Evolutionary conservation across 371 early-diverging fungal species (phyloP), one percentile per base, ranked within the genome.

Genomic region (Syncephalastrum racemosum): DNA sequence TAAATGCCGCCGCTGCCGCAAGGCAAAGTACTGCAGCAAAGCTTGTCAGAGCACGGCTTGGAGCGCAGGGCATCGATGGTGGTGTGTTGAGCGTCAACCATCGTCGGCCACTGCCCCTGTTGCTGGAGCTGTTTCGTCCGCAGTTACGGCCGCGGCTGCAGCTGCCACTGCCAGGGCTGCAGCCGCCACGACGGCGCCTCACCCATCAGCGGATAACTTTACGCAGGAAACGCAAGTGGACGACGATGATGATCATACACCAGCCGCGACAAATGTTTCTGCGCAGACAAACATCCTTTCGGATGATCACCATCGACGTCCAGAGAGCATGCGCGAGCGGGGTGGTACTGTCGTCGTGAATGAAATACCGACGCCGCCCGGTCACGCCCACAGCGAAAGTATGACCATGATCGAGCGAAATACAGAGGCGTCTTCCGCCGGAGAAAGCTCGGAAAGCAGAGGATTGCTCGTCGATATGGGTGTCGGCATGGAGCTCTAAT

Each of bases 21-120:
- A 89, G 58, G 89, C 89, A 53, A 90, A 89, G 58, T 90, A 90
- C 57, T 90, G 91, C 67, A 83, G 86, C 61, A 88, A 86, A 64
- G 68, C 65, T 31, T 89, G 91, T 55, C 91, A 90, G 63, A 83
- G 83, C 62, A 75, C 74, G 41, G 89, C 91, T 4, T 90, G 91
- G 91, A 76, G 72, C 22, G 86, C 84, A 46, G 90, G 91, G 7
- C 91, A 90, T 53, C 83, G 89, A 18, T 82, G 84, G 80, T 90
- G 91, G 91, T 90, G 91, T 61, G 73, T 81, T 2, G 89, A 88
- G 63, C 74, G 85, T 68, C 50, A 54, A 8, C 52, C 62, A 2
- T 19, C 56, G 27, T 39, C 61, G 16, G 15, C 45, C 13, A 18
- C 24, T 12, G 41, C 20, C 7, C 52, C 39, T 39, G 15, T 4